These are phyloP conservation scores for Lachnellula occidentalis DNA, from an alignment of 2,329 filamentous ascomycete genomes.

Conservation along the genomic window DNA sequence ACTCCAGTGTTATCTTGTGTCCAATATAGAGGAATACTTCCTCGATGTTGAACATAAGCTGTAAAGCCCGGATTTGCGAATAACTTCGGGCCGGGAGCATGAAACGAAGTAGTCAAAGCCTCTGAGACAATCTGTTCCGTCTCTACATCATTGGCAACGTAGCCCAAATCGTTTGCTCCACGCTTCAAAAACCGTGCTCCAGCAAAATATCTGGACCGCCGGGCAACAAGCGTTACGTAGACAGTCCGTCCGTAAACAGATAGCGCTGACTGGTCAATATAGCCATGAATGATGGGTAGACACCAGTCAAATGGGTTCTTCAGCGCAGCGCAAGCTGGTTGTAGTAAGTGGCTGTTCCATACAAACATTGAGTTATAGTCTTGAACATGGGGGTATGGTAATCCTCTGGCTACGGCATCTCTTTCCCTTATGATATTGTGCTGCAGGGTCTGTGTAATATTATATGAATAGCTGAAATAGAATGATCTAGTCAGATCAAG, in stretches of 20 bases:
- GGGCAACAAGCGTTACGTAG: conserved; percentile 89
- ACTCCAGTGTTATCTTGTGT: conserved; percentile 94
- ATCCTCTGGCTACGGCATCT: conserved; percentile 60
- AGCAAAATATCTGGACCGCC: conserved; percentile 65
- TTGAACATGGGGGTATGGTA: conserved; percentile 50
- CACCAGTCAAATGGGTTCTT: conserved; percentile 93
- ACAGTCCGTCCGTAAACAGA: conserved; percentile 83
- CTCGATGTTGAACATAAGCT: conserved; percentile 93
- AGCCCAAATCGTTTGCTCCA: conserved; percentile 45
- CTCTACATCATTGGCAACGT: conserved; percentile 97
- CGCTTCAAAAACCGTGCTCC: not conserved
- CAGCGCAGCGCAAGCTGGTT: conserved; percentile 64
- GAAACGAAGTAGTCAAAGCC: conserved; percentile 89
- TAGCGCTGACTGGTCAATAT: conserved; percentile 84
- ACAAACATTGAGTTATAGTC: conserved; percentile 95
- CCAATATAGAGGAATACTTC: conserved; percentile 96
- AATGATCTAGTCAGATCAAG: conserved; percentile 87
- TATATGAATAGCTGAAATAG: conserved; percentile 98
- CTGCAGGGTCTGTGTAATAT: conserved; percentile 87
- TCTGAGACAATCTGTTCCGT: conserved; percentile 98
- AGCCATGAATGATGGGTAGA: conserved; percentile 89
- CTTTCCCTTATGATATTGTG: conserved; percentile 85
- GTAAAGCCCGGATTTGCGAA: conserved; percentile 90
- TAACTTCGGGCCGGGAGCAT: conserved; percentile 77
- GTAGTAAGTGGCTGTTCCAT: conserved; percentile 88